Percentiles rank a stretch among this genome's conserved stretches.
These are phyloP conservation scores for Komagataella pastoris DNA, from an alignment of 805 yeast species.

Conservation along the genomic window DNA sequence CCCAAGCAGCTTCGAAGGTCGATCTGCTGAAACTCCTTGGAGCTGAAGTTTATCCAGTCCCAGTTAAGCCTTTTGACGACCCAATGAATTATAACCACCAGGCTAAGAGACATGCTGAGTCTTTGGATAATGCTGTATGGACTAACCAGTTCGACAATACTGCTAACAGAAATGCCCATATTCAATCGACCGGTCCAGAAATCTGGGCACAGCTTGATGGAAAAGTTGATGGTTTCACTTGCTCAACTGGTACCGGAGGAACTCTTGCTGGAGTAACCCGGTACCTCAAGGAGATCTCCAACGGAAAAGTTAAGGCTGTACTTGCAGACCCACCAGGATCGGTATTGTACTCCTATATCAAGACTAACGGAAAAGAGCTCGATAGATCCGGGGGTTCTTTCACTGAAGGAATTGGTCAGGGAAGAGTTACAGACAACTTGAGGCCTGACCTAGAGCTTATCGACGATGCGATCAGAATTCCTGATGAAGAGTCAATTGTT, in stretches of 20 bases:
- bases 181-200: slow-evolving; percentile 86
- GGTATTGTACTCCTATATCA: slow-evolving; percentile 66
- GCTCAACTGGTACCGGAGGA: slow-evolving; percentile 91
- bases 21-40: slow-evolving; percentile 66
- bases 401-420: slow-evolving; percentile 96
- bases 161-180: slow-evolving; percentile 84
- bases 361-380: slow-evolving; percentile 50
- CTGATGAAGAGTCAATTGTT: slow-evolving; percentile 68
- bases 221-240: slow-evolving; percentile 71
- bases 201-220: slow-evolving; percentile 79
- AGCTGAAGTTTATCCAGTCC: slow-evolving; percentile 81
- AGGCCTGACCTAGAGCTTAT: slow-evolving; percentile 55
- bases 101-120: slow-evolving; percentile 75
- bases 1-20: slow-evolving; percentile 72
- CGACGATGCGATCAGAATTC: slow-evolving; percentile 70
- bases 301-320: slow-evolving; percentile 45
- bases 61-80: slow-evolving; percentile 71
- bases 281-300: slow-evolving; percentile 56
- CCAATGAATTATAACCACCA: slow-evolving; percentile 82
- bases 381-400: slow-evolving; percentile 75
- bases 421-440: slow-evolving; percentile 78
- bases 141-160: slow-evolving; percentile 82
- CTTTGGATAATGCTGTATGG: slow-evolving; percentile 73
- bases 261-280: slow-evolving; percentile 80
- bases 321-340: slow-evolving; percentile 95